Evolutionary conservation across 2,329 filamentous ascomycete genomes (phyloP).

Genomic region (Plenodomus lindquistii): DNA sequence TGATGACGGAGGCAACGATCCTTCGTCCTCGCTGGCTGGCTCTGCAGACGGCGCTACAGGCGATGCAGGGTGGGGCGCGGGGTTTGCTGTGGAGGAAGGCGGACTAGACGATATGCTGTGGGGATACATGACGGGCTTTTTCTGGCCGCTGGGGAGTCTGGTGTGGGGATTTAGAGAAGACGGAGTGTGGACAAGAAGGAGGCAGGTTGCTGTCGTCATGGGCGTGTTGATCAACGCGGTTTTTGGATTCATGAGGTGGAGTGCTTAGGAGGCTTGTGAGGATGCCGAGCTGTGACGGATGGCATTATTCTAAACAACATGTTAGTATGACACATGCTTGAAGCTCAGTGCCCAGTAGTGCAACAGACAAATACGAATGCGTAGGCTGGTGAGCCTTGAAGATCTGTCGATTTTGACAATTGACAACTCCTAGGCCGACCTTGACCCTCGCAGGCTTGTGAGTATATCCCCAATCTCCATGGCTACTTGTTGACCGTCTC

Average conservation of each 20-base stretch:
- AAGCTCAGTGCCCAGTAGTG: too few relatives aligned
- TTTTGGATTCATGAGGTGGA: conserved; percentile 71
- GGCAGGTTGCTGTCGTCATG: conserved; percentile 83
- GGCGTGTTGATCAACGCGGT: conserved; percentile 79
- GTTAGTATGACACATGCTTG: too few relatives aligned
- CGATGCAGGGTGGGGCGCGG: conserved; percentile 54
- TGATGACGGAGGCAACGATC: conserved; percentile 61
- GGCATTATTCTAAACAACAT: too few relatives aligned
- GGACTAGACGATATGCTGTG: conserved; percentile 83
- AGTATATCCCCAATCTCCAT: too few relatives aligned
- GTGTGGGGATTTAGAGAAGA: conserved; percentile 86
- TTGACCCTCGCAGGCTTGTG: too few relatives aligned
- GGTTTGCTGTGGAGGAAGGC: conserved; percentile 59
- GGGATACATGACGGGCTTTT: conserved; percentile 89
- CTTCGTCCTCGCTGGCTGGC: conserved; percentile 46
- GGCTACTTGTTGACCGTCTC: too few relatives aligned
- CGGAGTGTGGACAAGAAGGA: conserved; percentile 81
- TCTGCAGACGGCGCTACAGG: conserved; percentile 31
- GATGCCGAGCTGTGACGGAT: not conserved
- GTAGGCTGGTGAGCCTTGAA: too few relatives aligned
- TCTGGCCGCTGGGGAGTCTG: conserved; percentile 87
- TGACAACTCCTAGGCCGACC: too few relatives aligned
- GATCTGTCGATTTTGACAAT: too few relatives aligned
- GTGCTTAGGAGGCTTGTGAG: conserved; percentile 38
- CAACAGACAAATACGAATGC: too few relatives aligned